Evolutionary conservation across 495 filamentous ascomycete species (phyloP).

Genomic region (Annulohypoxylon nitens): DNA sequence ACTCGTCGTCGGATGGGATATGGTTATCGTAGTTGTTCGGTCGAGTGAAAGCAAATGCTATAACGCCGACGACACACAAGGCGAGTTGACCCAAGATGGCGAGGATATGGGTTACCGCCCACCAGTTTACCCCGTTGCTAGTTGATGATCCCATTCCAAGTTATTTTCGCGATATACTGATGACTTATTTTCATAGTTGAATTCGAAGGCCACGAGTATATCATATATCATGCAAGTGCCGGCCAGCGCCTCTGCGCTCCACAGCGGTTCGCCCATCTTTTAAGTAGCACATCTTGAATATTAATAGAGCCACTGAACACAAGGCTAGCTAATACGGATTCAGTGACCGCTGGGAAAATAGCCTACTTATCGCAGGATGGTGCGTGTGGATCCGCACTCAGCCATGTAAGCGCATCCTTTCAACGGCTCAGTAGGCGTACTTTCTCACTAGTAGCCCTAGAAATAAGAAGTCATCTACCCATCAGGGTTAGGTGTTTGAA

Average conservation of each 20-base stretch:
- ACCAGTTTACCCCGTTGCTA: constrained; percentile 16
- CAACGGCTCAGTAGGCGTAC: neutral
- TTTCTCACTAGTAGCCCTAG: neutral
- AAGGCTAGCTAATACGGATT: neutral
- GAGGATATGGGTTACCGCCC: constrained; percentile 21
- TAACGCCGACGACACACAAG: constrained; percentile 14
- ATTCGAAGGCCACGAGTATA: neutral
- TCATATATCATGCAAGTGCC: constrained; percentile 2
- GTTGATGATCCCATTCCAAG: constrained; percentile 15
- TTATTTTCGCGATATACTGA: constrained; percentile 7
- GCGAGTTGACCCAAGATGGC: constrained; percentile 25
- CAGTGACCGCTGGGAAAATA: constrained; percentile 4
- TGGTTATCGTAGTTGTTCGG: constrained; percentile 7
- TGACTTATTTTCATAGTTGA: neutral
- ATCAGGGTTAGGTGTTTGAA: neutral
- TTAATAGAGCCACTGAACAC: neutral
- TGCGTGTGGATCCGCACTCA: constrained; percentile 11
- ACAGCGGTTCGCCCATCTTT: neutral
- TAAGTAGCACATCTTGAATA: constrained; percentile 12
- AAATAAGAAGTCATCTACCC: neutral
- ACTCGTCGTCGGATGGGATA: constrained; percentile 12
- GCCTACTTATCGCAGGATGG: constrained; percentile 21
- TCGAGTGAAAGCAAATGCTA: neutral
- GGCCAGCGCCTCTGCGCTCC: neutral
- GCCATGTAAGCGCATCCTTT: constrained; percentile 32